Conservation (phyloP, 2,329 filamentous ascomycete species). For the Dothideomycetes sp. region DNA sequence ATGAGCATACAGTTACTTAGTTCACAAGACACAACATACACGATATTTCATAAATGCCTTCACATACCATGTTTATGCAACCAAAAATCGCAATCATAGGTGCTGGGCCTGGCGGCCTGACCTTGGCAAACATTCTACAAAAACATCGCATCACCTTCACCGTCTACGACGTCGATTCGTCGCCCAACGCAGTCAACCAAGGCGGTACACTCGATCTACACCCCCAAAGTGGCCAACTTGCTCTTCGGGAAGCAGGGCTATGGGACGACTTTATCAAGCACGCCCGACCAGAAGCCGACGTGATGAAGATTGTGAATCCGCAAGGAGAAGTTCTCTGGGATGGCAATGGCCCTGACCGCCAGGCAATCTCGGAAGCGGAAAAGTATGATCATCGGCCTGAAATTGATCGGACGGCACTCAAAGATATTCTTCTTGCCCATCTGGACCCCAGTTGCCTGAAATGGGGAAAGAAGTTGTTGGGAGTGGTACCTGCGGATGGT, state of each 20-base stretch:
- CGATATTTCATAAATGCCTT: too few relatives aligned
- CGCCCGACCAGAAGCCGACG: constrained; percentile 18
- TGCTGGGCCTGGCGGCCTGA: constrained; percentile 20
- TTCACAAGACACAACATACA: too few relatives aligned
- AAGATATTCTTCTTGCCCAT: constrained; percentile 24
- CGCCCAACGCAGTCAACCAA: constrained; percentile 2
- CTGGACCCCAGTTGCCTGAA: constrained; percentile 22
- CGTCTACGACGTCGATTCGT: constrained; percentile 19
- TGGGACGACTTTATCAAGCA: constrained; percentile 16
- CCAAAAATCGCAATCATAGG: constrained; percentile 22
- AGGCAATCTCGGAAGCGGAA: constrained; percentile 10
- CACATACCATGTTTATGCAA: constrained; percentile 4
- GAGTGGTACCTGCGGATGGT: constrained; percentile 12
- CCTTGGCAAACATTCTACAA: constrained; percentile 18
- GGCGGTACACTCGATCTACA: constrained; percentile 23
- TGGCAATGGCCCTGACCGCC: background rate
- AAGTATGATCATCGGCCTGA: constrained; percentile 25
- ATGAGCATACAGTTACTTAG: too few relatives aligned
- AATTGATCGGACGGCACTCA: constrained; percentile 28
- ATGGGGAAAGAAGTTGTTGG: constrained; percentile 21
- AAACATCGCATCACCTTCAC: constrained; percentile 14
- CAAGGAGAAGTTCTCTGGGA: constrained; percentile 9
- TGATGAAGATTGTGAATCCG: constrained; percentile 11
- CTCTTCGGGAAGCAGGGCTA: constrained; percentile 19
- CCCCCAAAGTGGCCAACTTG: constrained; percentile 16